These are phyloP conservation scores for Mediolabrus comicus DNA, from an alignment of 108 stramenopile species.

Conservation along the genomic window DNA sequence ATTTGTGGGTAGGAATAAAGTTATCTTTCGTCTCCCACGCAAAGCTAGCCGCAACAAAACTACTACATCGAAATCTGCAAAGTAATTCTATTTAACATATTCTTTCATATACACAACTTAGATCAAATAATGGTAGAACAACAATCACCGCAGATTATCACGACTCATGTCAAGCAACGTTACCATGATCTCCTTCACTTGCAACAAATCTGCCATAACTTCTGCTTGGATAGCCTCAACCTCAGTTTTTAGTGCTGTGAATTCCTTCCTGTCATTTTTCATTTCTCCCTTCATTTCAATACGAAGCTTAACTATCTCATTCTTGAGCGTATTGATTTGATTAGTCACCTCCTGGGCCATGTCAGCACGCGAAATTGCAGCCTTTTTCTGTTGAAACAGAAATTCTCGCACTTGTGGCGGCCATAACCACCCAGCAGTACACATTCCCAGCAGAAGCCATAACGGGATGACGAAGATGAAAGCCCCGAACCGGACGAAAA, in stretches of 20 bases:
- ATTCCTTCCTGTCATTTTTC: slow-evolving; percentile 70
- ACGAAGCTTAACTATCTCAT: slow-evolving; percentile 58
- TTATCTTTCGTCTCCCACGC: slow-evolving; percentile 33
- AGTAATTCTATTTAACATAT: no score
- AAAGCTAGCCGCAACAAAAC: no score
- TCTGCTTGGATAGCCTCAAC: slow-evolving; percentile 73
- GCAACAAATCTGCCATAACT: slow-evolving; percentile 73
- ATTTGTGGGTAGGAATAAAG: slow-evolving; percentile 64
- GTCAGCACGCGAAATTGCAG: slow-evolving; percentile 64
- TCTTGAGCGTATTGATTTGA: slow-evolving; percentile 64
- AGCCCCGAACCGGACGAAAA: slow-evolving; percentile 28
- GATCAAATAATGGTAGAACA: no score
- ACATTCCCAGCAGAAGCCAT: slow-evolving; percentile 48
- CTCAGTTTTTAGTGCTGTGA: slow-evolving; percentile 59
- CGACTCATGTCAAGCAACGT: slow-evolving; percentile 58
- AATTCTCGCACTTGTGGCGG: slow-evolving; percentile 54
- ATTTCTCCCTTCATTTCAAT: slow-evolving; percentile 68
- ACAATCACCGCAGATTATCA: slow-evolving; percentile 16
- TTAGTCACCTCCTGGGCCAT: slow-evolving; percentile 66
- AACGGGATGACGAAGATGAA: slow-evolving; percentile 45
- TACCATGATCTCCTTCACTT: slow-evolving; percentile 73
- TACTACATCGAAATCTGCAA: no score
- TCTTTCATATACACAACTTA: no score
- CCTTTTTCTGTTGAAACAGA: slow-evolving; percentile 40
- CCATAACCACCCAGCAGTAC: slow-evolving; percentile 52